Evolutionary conservation across 352 stramenopile species (phyloP).

Genomic region (Nothophytophthora sp.): DNA sequence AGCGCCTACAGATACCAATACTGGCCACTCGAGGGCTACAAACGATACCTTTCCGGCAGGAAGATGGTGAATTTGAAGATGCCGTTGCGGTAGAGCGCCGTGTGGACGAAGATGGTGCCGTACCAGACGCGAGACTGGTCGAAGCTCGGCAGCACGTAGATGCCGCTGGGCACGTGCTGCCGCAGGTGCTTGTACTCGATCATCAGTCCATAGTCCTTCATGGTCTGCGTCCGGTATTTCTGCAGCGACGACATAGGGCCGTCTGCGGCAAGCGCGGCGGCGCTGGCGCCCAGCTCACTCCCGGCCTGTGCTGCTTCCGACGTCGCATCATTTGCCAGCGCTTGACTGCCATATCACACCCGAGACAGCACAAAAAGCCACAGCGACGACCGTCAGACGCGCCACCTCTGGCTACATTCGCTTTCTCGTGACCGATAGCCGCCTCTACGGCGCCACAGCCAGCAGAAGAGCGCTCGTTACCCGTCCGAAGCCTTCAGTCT

Average conservation of each 20-base stretch:
- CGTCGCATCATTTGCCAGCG: conserved; percentile 7
- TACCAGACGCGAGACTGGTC: conserved; percentile 93
- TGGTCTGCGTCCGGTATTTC: conserved; percentile 84
- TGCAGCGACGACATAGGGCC: conserved; percentile 84
- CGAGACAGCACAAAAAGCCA: too few species aligned
- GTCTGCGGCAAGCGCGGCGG: too few species aligned
- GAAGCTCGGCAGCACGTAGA: conserved; percentile 95
- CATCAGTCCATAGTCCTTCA: conserved; percentile 96
- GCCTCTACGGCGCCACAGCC: too few species aligned
- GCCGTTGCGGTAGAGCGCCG: conserved; percentile 94
- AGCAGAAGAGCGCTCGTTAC: too few species aligned
- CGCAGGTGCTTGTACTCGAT: conserved; percentile 98
- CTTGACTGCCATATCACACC: conserved; percentile 10
- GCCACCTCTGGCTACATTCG: too few species aligned
- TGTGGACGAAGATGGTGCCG: conserved; percentile 96
- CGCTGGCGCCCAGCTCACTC: conserved; percentile 16
- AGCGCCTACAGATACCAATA: not conserved
- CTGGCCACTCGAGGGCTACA: too few species aligned
- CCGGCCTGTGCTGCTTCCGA: conserved; percentile 11
- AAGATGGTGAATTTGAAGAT: conserved; percentile 97
- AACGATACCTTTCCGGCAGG: conserved; percentile 62
- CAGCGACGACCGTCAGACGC: too few species aligned
- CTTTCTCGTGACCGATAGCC: too few species aligned
- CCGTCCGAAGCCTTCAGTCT: too few species aligned
- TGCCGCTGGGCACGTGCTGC: conserved; percentile 92